phyloP scores from a whole-genome alignment of 164 flowering plant genomes.

The Vitis rupestris region DNA sequence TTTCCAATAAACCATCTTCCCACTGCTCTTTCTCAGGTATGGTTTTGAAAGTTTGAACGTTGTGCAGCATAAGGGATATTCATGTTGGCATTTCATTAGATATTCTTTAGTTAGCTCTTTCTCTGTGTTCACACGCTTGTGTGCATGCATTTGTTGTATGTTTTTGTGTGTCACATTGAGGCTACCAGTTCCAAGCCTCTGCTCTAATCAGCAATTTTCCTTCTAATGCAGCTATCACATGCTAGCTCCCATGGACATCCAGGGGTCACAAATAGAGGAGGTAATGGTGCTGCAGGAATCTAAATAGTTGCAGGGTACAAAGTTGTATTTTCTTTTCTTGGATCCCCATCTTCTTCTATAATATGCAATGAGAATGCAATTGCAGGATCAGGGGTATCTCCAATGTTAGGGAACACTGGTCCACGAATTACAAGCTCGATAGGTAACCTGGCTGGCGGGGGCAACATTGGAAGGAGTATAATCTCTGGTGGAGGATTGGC shows the following conservation, averaged over 20 bases:
- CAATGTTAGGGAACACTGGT: constrained; percentile 35
- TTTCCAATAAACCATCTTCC: constrained; percentile 33
- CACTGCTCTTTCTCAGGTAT: constrained; percentile 40
- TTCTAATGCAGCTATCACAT: constrained; percentile 35
- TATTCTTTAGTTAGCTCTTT: background rate
- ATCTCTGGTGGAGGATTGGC: constrained; percentile 39
- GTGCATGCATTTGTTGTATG: too few species aligned
- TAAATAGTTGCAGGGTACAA: background rate
- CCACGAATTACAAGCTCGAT: constrained; percentile 26
- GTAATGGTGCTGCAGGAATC: constrained; percentile 25
- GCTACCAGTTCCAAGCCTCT: background rate
- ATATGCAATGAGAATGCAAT: constrained; percentile 19
- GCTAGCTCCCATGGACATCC: constrained; percentile 33
- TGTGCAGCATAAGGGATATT: background rate
- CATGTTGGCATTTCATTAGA: background rate
- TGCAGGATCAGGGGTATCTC: constrained; percentile 33
- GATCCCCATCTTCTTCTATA: constrained; percentile 13
- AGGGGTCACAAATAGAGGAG: constrained; percentile 36
- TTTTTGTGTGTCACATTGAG: background rate
- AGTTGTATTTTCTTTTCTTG: background rate
- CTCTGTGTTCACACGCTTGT: background rate
- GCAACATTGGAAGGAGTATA: constrained; percentile 28
- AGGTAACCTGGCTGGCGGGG: constrained; percentile 36
- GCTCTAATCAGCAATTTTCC: background rate
- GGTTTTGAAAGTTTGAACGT: background rate